A percentile compares a stretch with the other conserved stretches of the same genome.
Evolutionary conservation across 2,329 filamentous ascomycete genomes (phyloP).

Genomic region (Aspergillus transmontanensis): DNA sequence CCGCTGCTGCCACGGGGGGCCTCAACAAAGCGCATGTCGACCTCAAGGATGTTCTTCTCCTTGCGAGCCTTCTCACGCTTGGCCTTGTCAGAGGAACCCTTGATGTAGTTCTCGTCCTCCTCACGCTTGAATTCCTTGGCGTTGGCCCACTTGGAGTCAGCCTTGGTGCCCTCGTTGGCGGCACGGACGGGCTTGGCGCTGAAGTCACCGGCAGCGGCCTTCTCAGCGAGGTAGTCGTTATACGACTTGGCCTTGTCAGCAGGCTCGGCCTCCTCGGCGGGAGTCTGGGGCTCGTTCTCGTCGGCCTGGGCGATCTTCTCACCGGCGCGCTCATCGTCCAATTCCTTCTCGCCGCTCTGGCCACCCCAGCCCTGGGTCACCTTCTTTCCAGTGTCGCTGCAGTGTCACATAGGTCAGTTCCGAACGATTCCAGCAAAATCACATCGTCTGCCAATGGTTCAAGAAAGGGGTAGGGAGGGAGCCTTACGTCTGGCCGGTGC

Average conservation of each 20-base stretch:
- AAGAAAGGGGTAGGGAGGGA: background rate
- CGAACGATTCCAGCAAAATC: background rate
- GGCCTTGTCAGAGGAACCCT: constrained; percentile 73
- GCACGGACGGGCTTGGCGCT: constrained; percentile 74
- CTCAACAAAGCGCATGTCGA: constrained; percentile 82
- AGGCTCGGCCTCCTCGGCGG: constrained; percentile 58
- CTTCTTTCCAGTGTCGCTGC: constrained; percentile 49
- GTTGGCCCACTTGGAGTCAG: constrained; percentile 88
- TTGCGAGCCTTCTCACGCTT: constrained; percentile 84
- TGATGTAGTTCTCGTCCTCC: constrained; percentile 70
- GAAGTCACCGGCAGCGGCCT: constrained; percentile 68
- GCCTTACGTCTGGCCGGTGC: constrained; percentile 61
- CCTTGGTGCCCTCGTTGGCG: constrained; percentile 87
- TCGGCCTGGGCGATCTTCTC: constrained; percentile 86
- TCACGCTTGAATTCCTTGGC: constrained; percentile 67
- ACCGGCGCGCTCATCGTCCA: constrained; percentile 88
- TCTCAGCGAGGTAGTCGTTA: constrained; percentile 80
- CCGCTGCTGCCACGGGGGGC: constrained; percentile 44
- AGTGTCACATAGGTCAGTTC: constrained; percentile 12
- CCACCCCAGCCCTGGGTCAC: constrained; percentile 85
- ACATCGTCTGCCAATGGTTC: constrained; percentile 4
- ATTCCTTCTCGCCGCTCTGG: constrained; percentile 77
- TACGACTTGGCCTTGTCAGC: constrained; percentile 92
- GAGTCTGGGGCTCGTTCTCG: constrained; percentile 68
- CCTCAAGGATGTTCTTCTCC: constrained; percentile 85